Evolutionary conservation across 2,329 filamentous ascomycete genomes (phyloP).

Genomic region (Diaporthe ampelina): DNA sequence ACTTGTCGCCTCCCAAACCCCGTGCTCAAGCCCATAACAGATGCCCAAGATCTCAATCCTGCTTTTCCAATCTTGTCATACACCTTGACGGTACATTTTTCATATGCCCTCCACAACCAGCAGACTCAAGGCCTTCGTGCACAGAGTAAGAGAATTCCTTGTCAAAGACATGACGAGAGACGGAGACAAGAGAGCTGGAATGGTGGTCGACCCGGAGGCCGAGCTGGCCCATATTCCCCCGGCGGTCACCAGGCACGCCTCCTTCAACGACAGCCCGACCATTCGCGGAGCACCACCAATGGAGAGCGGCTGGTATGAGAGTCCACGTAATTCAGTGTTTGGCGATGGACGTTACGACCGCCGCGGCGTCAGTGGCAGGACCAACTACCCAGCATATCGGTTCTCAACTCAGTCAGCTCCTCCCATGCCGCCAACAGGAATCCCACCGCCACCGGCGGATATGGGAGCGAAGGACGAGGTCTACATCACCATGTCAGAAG

Average conservation of each 20-base stretch:
- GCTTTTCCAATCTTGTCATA: not conserved
- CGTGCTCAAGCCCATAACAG: slow-evolving; percentile 28
- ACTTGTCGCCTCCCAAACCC: not conserved
- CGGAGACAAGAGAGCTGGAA: slow-evolving; percentile 22
- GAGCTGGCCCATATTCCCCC: slow-evolving; percentile 20
- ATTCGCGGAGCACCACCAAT: slow-evolving; percentile 9
- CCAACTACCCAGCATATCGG: slow-evolving; percentile 10
- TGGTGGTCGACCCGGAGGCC: slow-evolving; percentile 11
- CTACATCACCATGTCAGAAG: slow-evolving; percentile 15
- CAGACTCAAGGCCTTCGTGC: slow-evolving; percentile 22
- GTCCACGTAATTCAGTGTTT: not conserved
- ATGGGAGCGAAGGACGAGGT: slow-evolving; percentile 8
- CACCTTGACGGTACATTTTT: slow-evolving; percentile 13
- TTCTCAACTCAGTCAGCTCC: slow-evolving; percentile 13
- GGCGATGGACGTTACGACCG: not conserved
- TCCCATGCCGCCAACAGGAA: not conserved
- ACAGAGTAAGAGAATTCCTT: slow-evolving; percentile 11
- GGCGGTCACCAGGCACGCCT: slow-evolving; percentile 12
- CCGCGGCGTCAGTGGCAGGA: slow-evolving; percentile 8
- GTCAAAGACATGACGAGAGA: slow-evolving; percentile 28
- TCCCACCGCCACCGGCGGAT: not conserved
- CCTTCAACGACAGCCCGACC: slow-evolving; percentile 27
- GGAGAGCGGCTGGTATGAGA: slow-evolving; percentile 26
- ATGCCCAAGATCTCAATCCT: slow-evolving; percentile 16
- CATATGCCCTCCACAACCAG: slow-evolving; percentile 20